Evolutionary conservation across 352 stramenopile genomes (phyloP), one percentile per base, ranked within the genome.

Genomic region (Globisporangium yorkense): DNA sequence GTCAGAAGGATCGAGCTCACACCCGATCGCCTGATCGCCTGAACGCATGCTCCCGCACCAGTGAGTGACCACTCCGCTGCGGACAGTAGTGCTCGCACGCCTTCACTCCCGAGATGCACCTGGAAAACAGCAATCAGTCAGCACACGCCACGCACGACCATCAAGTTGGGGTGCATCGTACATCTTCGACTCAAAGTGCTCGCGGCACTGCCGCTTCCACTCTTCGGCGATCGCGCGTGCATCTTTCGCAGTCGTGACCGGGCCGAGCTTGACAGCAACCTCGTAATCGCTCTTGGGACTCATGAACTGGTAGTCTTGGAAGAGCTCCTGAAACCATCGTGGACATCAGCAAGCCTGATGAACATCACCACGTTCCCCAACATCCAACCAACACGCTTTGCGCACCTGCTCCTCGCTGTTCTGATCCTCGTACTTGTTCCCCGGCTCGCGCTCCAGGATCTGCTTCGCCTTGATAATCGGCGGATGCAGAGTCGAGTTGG

Each of bases 251-350:
- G 31, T 79, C 9, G 66, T 51, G 0, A 88, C 61, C 0, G 84
- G 84, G 10, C 84, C 84, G 3, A 94, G 62, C 59, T 91, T 90
- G 35, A 92, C 68, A 18, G 78, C 74, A 4, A 90, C 70, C 56
- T 94, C 84, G 59, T 88, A 92, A 16, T 79, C 66, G 48, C 75
- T 87, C 45, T 91, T 77, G 8, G 84, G 84, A 18, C 83, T 70
- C 24, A 94, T 48, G n/a, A 88, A 90, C 66, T 94, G 84, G 53
- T 90, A 92, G 51, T 92, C 80, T 70, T 92, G 81, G 58, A 90
- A 89, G 24, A 94, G 62, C 44, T 94, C 84, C 75, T 88, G 57
- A n/a, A 39, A 27, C 21, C 35, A 55, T 15, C 35, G 35, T 15
- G 12, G 24, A 27, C 24, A 27, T 27, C 24, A 27, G 24, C 24